A percentile compares a stretch with the other conserved stretches of the same genome.
Conservation (phyloP, 2,329 filamentous ascomycete genomes). For the Aspergillus felis region DNA sequence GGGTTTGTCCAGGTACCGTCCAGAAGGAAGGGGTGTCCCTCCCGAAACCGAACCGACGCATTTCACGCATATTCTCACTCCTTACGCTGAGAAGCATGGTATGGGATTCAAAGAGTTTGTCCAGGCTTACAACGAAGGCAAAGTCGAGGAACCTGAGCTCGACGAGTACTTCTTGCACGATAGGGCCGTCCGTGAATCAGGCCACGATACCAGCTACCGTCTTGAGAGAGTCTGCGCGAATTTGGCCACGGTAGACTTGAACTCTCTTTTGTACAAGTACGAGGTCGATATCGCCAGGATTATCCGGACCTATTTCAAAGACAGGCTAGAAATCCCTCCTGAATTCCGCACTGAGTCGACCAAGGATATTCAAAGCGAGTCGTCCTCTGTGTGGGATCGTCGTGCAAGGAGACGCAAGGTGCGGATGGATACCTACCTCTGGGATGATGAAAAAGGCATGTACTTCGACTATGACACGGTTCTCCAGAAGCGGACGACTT, state of each 20-base stretch:
- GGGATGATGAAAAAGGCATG: slow-evolving; percentile 89
- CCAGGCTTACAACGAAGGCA: slow-evolving; percentile 74
- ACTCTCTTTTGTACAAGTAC: slow-evolving; percentile 94
- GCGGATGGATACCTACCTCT: slow-evolving; percentile 87
- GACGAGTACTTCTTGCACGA: slow-evolving; percentile 97
- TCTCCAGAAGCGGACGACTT: slow-evolving; percentile 73
- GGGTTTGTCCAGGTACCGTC: slow-evolving; percentile 79
- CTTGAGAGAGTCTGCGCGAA: slow-evolving; percentile 84
- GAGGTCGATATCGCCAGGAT: slow-evolving; percentile 87
- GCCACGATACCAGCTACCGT: slow-evolving; percentile 93
- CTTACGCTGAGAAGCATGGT: slow-evolving; percentile 77
- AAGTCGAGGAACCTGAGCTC: slow-evolving; percentile 77
- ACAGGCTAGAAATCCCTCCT: slow-evolving; percentile 73
- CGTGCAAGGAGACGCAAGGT: slow-evolving; percentile 78
- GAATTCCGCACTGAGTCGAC: slow-evolving; percentile 71
- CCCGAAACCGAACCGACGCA: slow-evolving; percentile 87
- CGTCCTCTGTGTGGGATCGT: slow-evolving; percentile 85
- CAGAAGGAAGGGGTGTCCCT: slow-evolving; percentile 78
- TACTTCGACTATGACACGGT: slow-evolving; percentile 96
- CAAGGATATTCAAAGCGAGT: slow-evolving; percentile 67
- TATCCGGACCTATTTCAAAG: slow-evolving; percentile 79
- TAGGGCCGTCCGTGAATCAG: slow-evolving; percentile 90
- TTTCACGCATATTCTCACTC: slow-evolving; percentile 76
- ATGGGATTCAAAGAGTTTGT: slow-evolving; percentile 85
- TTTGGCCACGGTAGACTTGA: slow-evolving; percentile 89